These are phyloP conservation scores for Colletotrichum shisoi DNA, from an alignment of 2,329 filamentous ascomycete genomes.

Conservation along the genomic window DNA sequence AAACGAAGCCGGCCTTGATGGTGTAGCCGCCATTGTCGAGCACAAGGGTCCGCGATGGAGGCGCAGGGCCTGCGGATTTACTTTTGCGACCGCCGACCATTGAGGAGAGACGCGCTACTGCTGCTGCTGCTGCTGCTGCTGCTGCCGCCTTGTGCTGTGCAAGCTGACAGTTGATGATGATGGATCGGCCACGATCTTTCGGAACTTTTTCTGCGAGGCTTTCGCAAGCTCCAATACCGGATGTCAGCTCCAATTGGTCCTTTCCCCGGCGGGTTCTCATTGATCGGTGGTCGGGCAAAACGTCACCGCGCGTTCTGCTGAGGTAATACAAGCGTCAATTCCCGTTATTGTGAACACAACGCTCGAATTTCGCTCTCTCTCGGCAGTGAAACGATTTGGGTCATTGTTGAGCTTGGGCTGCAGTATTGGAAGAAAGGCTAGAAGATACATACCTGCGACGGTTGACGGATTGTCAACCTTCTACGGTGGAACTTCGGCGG, in stretches of 20 bases:
- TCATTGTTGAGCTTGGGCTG: too few relatives aligned
- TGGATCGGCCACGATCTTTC: not conserved
- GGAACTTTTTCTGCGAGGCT: not conserved
- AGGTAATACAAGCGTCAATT: not conserved
- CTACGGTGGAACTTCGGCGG: too few relatives aligned
- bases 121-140: too few relatives aligned
- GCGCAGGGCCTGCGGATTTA: slow-evolving; percentile 59
- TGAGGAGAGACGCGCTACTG: slow-evolving; percentile 2
- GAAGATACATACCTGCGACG: too few relatives aligned
- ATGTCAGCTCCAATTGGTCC: not conserved
- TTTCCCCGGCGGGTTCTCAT: not conserved
- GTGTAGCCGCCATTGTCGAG: slow-evolving; percentile 93
- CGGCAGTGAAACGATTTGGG: too few relatives aligned
- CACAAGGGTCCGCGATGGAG: slow-evolving; percentile 76
- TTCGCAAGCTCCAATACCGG: not conserved
- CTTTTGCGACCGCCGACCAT: slow-evolving; percentile 62
- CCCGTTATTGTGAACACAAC: not conserved
- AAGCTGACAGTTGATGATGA: not conserved
- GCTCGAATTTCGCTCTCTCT: too few relatives aligned
- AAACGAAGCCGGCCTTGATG: slow-evolving; percentile 85
- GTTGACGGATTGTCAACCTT: too few relatives aligned
- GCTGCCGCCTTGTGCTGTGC: not conserved
- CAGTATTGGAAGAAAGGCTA: too few relatives aligned
- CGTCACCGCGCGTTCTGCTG: slow-evolving; percentile 3
- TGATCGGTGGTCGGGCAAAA: not conserved